These are phyloP conservation scores for Cercospora citrullina DNA, from an alignment of 2,329 filamentous ascomycete genomes.

Conservation along the genomic window DNA sequence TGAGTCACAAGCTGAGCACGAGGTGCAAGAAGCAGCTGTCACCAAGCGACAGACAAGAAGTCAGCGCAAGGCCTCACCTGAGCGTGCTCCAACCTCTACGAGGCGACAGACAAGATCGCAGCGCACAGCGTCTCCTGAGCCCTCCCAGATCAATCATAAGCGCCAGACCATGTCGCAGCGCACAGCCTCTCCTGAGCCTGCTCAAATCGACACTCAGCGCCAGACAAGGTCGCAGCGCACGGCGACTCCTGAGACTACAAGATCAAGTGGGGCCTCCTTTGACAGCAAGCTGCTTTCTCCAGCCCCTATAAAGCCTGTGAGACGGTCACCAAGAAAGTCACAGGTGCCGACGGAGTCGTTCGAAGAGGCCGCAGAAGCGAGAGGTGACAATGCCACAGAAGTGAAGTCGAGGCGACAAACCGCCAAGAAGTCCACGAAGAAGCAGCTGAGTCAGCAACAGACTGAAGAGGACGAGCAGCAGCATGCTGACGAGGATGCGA, in stretches of 20 bases:
- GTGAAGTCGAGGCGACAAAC: neutral
- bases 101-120: neutral
- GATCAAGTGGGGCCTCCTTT: neutral
- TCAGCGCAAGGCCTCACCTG: slow-evolving; percentile 7
- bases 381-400: neutral
- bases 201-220: neutral
- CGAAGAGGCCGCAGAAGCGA: neutral
- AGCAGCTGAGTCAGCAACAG: neutral
- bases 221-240: neutral
- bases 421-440: slow-evolving; percentile 1
- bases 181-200: slow-evolving; percentile 2
- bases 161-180: neutral
- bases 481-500: neutral
- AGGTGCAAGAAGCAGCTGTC: neutral
- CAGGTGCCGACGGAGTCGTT: slow-evolving; percentile 6
- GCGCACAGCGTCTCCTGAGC: slow-evolving; percentile 4
- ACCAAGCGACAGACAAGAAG: slow-evolving; percentile 9
- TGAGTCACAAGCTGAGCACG: neutral
- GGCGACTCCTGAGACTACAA: slow-evolving; percentile 1
- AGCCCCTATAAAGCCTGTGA: slow-evolving; percentile 5
- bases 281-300: slow-evolving; percentile 20
- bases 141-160: neutral
- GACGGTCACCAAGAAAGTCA: slow-evolving; percentile 21
- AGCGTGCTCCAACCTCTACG: neutral
- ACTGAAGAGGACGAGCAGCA: slow-evolving; percentile 5